Conservation (phyloP, 2,329 filamentous ascomycete species). For the Arthrobotrys pseudoclavata region DNA sequence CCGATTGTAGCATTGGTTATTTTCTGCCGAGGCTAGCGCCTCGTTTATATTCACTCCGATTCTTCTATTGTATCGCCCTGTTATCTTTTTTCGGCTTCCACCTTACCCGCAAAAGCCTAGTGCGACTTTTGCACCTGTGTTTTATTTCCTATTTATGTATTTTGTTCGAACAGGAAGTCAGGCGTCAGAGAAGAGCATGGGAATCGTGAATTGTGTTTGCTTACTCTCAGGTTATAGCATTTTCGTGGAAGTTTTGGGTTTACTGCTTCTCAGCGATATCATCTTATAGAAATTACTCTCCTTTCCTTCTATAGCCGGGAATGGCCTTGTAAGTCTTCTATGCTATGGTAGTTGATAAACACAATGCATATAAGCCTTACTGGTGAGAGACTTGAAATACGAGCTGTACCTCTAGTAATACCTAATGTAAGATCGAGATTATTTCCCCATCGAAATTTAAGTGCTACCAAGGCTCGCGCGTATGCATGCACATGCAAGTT, state of each 20-base stretch:
- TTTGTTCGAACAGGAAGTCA: constrained; percentile 49
- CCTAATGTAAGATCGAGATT: constrained; percentile 5
- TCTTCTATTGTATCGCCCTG: constrained; percentile 22
- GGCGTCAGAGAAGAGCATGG: constrained; percentile 58
- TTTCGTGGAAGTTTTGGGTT: constrained; percentile 47
- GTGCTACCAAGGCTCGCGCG: constrained; percentile 13
- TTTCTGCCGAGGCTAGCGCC: constrained; percentile 16
- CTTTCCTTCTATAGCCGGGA: not conserved
- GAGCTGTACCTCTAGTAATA: constrained; percentile 14
- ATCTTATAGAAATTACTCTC: constrained; percentile 29
- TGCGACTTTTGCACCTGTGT: constrained; percentile 22
- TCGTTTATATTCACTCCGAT: constrained; percentile 19
- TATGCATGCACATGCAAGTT: constrained; percentile 30
- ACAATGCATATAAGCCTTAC: constrained; percentile 23
- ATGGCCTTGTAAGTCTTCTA: constrained; percentile 4
- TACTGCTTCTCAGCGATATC: constrained; percentile 42
- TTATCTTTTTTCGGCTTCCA: constrained; percentile 15
- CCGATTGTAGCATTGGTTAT: not conserved
- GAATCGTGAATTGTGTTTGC: constrained; percentile 39
- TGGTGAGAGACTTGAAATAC: constrained; percentile 31
- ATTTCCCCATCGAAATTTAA: constrained; percentile 19
- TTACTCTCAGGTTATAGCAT: constrained; percentile 38
- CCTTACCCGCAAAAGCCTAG: constrained; percentile 16
- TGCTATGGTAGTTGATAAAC: constrained; percentile 26
- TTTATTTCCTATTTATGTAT: constrained; percentile 31